phyloP scores from a whole-genome alignment of 75 land plant species.

The Selaginella moellendorffii region DNA sequence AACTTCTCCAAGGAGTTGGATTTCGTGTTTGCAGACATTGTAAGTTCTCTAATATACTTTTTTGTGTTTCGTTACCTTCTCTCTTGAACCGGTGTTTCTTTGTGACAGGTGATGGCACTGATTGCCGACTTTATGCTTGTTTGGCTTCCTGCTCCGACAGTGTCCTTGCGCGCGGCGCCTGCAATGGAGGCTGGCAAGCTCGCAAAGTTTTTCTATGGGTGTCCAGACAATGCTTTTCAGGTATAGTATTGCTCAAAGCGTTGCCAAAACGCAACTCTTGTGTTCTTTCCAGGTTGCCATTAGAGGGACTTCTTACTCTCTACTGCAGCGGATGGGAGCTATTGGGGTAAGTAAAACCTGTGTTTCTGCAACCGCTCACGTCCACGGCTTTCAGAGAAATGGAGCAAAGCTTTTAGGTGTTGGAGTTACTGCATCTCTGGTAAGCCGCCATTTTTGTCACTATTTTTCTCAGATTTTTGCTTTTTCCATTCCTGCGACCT shows the following conservation, averaged over 20 bases:
- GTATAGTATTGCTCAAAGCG: conserved; percentile 18
- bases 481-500: neutral
- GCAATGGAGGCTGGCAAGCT: conserved; percentile 47
- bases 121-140: conserved; percentile 99
- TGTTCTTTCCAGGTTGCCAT: conserved; percentile 54
- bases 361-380: neutral
- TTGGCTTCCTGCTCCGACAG: conserved; percentile 97
- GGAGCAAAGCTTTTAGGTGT: conserved; percentile 80
- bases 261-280: neutral
- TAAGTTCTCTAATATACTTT: conserved; percentile 17
- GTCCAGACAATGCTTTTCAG: conserved; percentile 98
- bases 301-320: conserved; percentile 62
- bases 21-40: conserved; percentile 88
- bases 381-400: conserved; percentile 48
- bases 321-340: conserved; percentile 82
- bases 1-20: conserved; percentile 79
- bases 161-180: conserved; percentile 63
- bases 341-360: conserved; percentile 43
- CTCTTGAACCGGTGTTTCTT: neutral
- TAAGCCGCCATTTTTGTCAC: conserved; percentile 20
- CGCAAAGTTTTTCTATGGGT: conserved; percentile 58
- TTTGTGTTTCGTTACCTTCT: neutral
- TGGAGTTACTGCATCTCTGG: conserved; percentile 89
- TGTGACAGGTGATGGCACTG: conserved; percentile 75
- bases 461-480: neutral